phyloP scores from a whole-genome alignment of 257 asterid species.

The Lycium ferocissimum region DNA sequence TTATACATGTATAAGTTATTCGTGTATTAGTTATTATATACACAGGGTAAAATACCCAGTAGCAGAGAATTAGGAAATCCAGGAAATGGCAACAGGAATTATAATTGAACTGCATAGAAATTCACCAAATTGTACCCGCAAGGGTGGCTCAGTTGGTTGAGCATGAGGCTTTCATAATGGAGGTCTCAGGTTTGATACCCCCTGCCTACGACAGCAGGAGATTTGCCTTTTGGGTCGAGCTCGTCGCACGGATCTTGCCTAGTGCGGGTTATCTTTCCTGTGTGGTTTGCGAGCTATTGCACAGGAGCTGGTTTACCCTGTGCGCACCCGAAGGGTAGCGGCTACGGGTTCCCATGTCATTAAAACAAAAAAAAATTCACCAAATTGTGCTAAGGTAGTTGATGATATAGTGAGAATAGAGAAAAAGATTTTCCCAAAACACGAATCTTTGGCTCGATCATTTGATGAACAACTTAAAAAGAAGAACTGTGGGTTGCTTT shows the following conservation, averaged over 20 bases:
- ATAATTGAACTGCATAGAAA: conserved; percentile 55
- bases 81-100: conserved; percentile 33
- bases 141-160: no score
- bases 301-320: no score
- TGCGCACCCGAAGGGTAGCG: no score
- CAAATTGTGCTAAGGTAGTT: conserved; percentile 51
- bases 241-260: no score
- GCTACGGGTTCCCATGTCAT: no score
- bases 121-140: conserved; percentile 56
- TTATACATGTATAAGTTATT: not conserved
- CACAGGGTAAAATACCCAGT: not conserved
- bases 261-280: no score
- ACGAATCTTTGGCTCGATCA: conserved; percentile 79
- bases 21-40: not conserved
- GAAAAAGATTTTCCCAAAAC: conserved; percentile 85
- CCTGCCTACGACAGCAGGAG: no score
- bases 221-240: no score
- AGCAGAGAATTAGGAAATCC: not conserved
- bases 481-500: conserved; percentile 74
- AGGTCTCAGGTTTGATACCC: no score
- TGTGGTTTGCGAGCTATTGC: no score
- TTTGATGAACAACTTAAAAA: conserved; percentile 73
- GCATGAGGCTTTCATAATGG: no score
- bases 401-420: conserved; percentile 78
- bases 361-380: no score